Evolutionary conservation across 305 asterid species (phyloP).

Genomic region (Fraxinus sp.): DNA sequence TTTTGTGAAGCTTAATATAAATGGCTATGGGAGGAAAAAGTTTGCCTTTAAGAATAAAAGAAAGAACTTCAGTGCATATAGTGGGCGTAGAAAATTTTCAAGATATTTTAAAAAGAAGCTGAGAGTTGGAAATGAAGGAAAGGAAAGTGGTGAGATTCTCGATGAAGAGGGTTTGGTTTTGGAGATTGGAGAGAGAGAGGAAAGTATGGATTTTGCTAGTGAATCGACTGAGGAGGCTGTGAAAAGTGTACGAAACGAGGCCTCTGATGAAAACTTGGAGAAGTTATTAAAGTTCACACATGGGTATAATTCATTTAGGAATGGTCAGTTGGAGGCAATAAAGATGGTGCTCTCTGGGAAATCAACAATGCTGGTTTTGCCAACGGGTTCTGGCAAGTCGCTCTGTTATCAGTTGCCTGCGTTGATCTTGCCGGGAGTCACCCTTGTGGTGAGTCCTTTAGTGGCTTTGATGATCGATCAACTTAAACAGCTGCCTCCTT

Average conservation of each 20-base stretch:
- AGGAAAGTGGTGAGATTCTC: constrained; percentile 33
- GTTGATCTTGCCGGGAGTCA: constrained; percentile 69
- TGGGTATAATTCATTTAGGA: constrained; percentile 77
- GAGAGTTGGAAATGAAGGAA: constrained; percentile 38
- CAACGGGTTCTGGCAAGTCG: constrained; percentile 94
- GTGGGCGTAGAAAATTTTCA: constrained; percentile 40
- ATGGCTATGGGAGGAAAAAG: constrained; percentile 84
- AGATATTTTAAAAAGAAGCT: constrained; percentile 40
- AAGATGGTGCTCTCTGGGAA: constrained; percentile 76
- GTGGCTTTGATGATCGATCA: constrained; percentile 97
- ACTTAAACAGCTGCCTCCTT: constrained; percentile 78
- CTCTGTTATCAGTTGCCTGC: constrained; percentile 92
- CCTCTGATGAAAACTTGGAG: constrained; percentile 67
- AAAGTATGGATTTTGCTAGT: constrained; percentile 28
- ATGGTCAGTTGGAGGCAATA: constrained; percentile 87
- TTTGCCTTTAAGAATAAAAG: constrained; percentile 53
- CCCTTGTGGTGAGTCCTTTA: constrained; percentile 89
- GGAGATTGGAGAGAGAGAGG: constrained; percentile 40
- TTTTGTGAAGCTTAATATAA: constrained; percentile 91
- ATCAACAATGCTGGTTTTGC: constrained; percentile 85
- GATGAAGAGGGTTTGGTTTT: constrained; percentile 63
- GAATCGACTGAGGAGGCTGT: constrained; percentile 62
- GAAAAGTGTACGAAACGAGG: constrained; percentile 61
- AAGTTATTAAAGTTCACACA: constrained; percentile 67
- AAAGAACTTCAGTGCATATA: constrained; percentile 41